Evolutionary conservation across 345 rosid species (phyloP), one percentile per base, ranked within the genome.

Genomic region (Pugionium dolabratum): DNA sequence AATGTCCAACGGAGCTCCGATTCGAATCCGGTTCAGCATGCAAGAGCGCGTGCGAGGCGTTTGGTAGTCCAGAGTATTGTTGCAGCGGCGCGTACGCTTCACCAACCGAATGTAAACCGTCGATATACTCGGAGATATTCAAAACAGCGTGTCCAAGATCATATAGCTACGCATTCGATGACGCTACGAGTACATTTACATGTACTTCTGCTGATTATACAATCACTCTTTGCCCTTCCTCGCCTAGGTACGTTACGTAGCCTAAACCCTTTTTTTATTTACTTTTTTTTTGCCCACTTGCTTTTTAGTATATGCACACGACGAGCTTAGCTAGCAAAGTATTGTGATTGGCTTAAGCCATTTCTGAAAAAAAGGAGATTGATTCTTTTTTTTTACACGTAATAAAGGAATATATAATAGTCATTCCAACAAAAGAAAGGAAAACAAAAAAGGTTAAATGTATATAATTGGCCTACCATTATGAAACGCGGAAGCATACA

Each of bases 31-130:
- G 72, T 18, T 77, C 66, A 10, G 95, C 86, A 0, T 88, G 91
- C 35, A 82, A 78, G 58, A 88, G 95, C 75, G 91, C 95, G 2
- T 88, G 95, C 36, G 95, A 82, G 41, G 95, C 89, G n/a, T 88
- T 88, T 45, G 49, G 80, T 70, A 70, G 61, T 29, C 86, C 89
- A 0, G 83, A 86, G 30, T 88, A 86, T 33, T 88, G 95, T 31
- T 88, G 95, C 47, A 83, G 71, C 53, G 95, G 91, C 39, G 78
- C 79, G 69, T 88, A 69, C 50, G 81, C 70, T 10, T 70, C 91
- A 61, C 90, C 91, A 0, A 74, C 56, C 8, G 79, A 79, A 1
- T 88, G 96, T 67, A 82, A 80, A 67, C 88, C 96, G 29, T 81
- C 90, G 0, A 72, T 82, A 11, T 88, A 83, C 57, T 80, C 96